Evolutionary conservation across 2,329 filamentous ascomycete species (phyloP), one percentile per base, ranked within the genome.

Genomic region (Alternaria sp.): DNA sequence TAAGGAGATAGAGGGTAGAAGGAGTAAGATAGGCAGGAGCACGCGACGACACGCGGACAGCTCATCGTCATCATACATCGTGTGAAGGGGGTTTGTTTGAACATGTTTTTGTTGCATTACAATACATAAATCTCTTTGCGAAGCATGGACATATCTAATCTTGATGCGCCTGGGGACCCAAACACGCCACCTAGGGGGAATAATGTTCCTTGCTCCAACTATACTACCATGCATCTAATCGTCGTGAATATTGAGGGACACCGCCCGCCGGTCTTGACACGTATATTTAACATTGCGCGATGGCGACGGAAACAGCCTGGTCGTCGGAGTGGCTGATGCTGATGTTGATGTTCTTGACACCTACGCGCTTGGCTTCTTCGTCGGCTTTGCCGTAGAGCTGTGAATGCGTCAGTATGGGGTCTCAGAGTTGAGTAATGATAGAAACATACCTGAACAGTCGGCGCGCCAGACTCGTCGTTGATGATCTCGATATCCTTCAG

Each of bases 281-380:
- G 28, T 49, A 49, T 21, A 41, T 44, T 43, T 88, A 94, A 76
- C 96, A 92, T 60, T 89, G 90, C 59, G 94, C 91, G 64, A 97
- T 91, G 2, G 96, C 96, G 75, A 99, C 92, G 49, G 96, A 95
- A 75, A 98, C 94, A 65, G 96, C 94, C 82, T 99, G 96, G 63
- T 87, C 90, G 73, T 98, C 95, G 43, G 92, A 96, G 83, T 99
- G 96, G 73, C 95, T 97, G 78, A 99, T 97, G 77, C 94, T 97
- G 71, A 99, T 92, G 69, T 87, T 95, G 69, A 98, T 90, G 59
- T 90, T 89, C 85, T 95, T 97, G 46, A 98, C 89, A 65, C 94
- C 93, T 25, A 91, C 93, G 80, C 92, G 87, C 79, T 91, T 89
- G n/a, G 96, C 96, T 58, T 93, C 93, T 56, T 88, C 83, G 66